Base-by-base conservation (phyloP, 169 alveolate genomes). In the Perkinsus olseni region DNA sequence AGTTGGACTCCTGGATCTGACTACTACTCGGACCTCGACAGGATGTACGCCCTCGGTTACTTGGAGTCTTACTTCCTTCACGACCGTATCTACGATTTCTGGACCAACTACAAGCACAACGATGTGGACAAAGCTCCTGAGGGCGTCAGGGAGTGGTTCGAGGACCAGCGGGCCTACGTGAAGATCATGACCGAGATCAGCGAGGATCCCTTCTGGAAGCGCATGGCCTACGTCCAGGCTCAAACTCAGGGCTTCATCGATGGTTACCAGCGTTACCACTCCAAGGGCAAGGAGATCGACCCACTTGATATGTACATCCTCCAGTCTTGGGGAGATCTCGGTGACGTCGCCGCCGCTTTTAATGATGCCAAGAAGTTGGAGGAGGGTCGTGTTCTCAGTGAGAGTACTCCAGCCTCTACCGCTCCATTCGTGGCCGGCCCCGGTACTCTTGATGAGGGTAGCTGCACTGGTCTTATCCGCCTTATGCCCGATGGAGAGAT, bases 191-290 rank as follows among this genome's bases (percentile, higher is more conserved):
- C 82, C 31, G 82, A 62, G 82, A 62, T 24, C 31, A 62, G 82
- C 82, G 82, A 62, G 82, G 82, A 62, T 24, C 82, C 82, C 82
- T 62, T 62, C 82, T 62, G 82, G 82, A 62, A 62, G 82, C 82
- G 82, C 17, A 62, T 62, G 82, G 82, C 82, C 31, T 62, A 62
- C 34, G 82, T 62, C 82, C 82, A 62, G 82, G 82, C 82, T 24
- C 82, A 62, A 24, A 62, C 82, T 62, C 82, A 62, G 82, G 82
- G 82, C 17, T 62, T 13, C 82, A 62, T 62, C 34, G 82, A 62
- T 24, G 82, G 82, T 62, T 62, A 62, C 34, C 82, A 62, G 31
- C 82, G 82, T 24, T 62, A 62, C 17, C 82, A 62, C 82, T 62
- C 82, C 82, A 62, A 62, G 82, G 82, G 82, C 1, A 62, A 62